phyloP scores from a whole-genome alignment of 148 eudicot genomes.

The Polygonum maritimum region DNA sequence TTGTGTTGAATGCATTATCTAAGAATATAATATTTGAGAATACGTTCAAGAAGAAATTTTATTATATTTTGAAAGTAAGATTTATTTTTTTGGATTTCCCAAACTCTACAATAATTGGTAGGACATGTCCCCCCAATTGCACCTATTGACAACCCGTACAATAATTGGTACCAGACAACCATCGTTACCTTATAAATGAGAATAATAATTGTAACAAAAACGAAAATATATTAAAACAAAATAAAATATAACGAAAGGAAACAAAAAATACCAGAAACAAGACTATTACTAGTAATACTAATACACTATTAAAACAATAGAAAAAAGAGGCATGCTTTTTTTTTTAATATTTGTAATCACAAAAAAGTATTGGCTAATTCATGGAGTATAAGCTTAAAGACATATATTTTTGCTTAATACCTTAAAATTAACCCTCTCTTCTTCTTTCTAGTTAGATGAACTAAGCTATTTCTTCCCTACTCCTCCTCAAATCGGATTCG shows the following conservation, averaged over 20 bases:
- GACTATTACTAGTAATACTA: neutral
- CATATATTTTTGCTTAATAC: too few relatives aligned
- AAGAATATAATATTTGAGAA: neutral
- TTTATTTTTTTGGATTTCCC: neutral
- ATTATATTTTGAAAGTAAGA: neutral
- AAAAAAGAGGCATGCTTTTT: too few relatives aligned
- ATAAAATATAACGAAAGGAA: neutral
- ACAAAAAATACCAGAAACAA: neutral
- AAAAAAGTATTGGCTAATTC: too few relatives aligned
- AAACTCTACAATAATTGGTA: conserved; percentile 4
- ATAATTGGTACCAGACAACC: conserved; percentile 2
- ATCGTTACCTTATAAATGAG: neutral
- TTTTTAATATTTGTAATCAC: too few relatives aligned
- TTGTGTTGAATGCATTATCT: too few relatives aligned
- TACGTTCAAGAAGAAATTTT: neutral
- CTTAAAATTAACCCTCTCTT: too few relatives aligned
- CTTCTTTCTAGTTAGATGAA: too few relatives aligned
- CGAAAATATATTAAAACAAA: neutral
- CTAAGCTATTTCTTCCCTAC: too few relatives aligned
- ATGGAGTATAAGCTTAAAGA: too few relatives aligned
- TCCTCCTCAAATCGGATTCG: too few relatives aligned
- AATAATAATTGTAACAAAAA: neutral
- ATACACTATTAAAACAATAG: too few relatives aligned
- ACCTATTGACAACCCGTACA: conserved; percentile 7
- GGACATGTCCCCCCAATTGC: neutral